Evolutionary conservation across 2,329 filamentous ascomycete genomes (phyloP).

Genomic region (Lachnellula occidentalis): DNA sequence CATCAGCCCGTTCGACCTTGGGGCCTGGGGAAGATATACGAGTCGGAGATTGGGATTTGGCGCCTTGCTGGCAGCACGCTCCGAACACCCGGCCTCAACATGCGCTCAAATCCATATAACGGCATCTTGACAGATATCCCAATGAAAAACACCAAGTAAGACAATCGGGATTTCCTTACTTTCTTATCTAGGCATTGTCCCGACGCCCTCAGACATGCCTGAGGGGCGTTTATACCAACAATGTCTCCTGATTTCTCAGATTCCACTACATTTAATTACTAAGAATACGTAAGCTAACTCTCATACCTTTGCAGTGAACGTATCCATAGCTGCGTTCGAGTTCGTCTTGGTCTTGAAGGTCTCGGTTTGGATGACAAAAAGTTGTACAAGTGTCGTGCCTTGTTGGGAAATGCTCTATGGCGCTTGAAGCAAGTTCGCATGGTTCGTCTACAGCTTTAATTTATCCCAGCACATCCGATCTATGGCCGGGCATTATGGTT

Average conservation of each 20-base stretch:
- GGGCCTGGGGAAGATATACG: constrained; percentile 32
- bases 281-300: no score
- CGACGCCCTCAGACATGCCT: no score
- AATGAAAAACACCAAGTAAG: constrained; percentile 31
- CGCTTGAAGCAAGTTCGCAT: constrained; percentile 19
- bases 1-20: constrained; percentile 39
- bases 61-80: constrained; percentile 39
- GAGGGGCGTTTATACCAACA: no score
- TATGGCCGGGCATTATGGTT: no score
- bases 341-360: constrained; percentile 32
- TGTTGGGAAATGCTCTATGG: constrained; percentile 23
- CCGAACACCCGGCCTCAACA: constrained; percentile 34
- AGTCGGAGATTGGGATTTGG: constrained; percentile 31
- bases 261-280: no score
- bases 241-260: no score
- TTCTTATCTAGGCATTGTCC: no score
- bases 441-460: no score
- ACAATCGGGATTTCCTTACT: no score
- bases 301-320: constrained; percentile 25
- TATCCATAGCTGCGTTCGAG: constrained; percentile 32
- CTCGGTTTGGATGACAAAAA: constrained; percentile 33
- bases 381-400: constrained; percentile 43
- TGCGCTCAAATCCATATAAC: constrained; percentile 34
- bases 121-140: constrained; percentile 34
- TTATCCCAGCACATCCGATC: no score